phyloP scores from a whole-genome alignment of 1,284 basidiomycete genomes.

The Apiotrichum montevideense region DNA sequence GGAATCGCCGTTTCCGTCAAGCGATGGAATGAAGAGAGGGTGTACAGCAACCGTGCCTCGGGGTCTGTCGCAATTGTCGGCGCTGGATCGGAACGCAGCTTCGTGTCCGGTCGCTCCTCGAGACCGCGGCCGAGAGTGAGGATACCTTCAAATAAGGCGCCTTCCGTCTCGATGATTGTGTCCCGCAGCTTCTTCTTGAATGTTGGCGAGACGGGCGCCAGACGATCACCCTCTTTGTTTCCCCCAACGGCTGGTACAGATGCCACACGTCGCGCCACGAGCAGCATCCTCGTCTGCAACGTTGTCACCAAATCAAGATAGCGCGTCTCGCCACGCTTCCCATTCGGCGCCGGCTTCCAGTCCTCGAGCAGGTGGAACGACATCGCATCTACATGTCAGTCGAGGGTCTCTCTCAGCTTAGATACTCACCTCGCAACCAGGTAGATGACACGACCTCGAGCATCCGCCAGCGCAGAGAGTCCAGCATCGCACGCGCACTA shows the following conservation, averaged over 20 bases:
- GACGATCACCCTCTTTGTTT: background rate
- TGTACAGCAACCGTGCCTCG: constrained; percentile 82
- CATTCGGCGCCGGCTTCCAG: constrained; percentile 59
- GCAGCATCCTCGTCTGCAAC: constrained; percentile 77
- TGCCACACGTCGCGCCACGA: constrained; percentile 56
- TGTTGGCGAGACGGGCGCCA: constrained; percentile 27
- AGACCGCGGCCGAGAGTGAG: constrained; percentile 59
- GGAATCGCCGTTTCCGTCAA: constrained; percentile 68
- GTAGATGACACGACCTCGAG: constrained; percentile 68
- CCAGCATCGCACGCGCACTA: constrained; percentile 65
- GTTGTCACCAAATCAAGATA: constrained; percentile 68
- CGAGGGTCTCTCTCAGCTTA: background rate
- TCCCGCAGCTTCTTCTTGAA: constrained; percentile 65
- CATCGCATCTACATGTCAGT: constrained; percentile 59
- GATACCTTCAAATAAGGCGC: constrained; percentile 84
- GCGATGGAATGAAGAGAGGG: constrained; percentile 81
- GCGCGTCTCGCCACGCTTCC: constrained; percentile 45
- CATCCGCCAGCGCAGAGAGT: constrained; percentile 82
- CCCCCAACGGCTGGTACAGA: background rate
- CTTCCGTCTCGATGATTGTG: constrained; percentile 79
- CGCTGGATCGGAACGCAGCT: too few relatives aligned
- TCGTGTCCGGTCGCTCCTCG: background rate
- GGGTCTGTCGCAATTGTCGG: constrained; percentile 36
- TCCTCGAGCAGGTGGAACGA: constrained; percentile 79
- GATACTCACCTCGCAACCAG: constrained; percentile 59